Evolutionary conservation across 148 eudicot species (phyloP).

Genomic region (Rhododendron kiyosumense): DNA sequence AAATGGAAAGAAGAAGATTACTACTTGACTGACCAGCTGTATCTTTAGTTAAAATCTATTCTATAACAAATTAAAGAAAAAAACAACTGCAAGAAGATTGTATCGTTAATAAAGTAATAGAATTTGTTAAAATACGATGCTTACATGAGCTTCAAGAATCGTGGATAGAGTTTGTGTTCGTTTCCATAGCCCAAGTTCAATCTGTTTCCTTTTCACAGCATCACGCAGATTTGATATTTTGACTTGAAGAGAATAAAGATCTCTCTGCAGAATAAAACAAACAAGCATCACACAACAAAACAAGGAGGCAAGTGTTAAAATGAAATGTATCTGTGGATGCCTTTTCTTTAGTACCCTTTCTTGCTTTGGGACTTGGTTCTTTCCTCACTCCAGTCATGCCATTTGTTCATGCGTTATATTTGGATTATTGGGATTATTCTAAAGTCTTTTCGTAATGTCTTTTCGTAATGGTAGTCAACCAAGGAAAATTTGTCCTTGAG

Average conservation of each 20-base stretch:
- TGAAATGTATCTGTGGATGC: neutral
- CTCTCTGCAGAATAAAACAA: constrained; percentile 30
- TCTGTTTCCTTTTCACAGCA: constrained; percentile 47
- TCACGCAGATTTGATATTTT: constrained; percentile 54
- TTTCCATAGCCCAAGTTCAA: constrained; percentile 42
- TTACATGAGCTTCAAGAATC: constrained; percentile 64
- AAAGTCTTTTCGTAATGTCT: neutral
- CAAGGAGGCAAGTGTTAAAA: neutral
- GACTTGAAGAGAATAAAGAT: constrained; percentile 45
- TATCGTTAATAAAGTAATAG: neutral
- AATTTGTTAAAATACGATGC: constrained; percentile 9
- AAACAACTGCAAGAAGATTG: neutral
- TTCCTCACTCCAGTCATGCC: neutral
- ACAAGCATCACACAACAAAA: neutral
- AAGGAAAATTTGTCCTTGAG: neutral
- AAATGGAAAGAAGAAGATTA: neutral
- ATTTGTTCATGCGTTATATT: neutral
- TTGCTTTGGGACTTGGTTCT: neutral
- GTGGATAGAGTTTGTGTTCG: constrained; percentile 36
- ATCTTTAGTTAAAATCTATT: neutral
- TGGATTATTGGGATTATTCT: neutral
- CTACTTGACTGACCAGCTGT: neutral
- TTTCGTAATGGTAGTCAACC: neutral
- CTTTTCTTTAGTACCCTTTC: neutral
- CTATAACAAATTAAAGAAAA: neutral